Evolutionary conservation across 768 basidiomycete genomes (phyloP), one percentile per base, ranked within the genome.

Genomic region (Tylopilus cervinicoccineus): DNA sequence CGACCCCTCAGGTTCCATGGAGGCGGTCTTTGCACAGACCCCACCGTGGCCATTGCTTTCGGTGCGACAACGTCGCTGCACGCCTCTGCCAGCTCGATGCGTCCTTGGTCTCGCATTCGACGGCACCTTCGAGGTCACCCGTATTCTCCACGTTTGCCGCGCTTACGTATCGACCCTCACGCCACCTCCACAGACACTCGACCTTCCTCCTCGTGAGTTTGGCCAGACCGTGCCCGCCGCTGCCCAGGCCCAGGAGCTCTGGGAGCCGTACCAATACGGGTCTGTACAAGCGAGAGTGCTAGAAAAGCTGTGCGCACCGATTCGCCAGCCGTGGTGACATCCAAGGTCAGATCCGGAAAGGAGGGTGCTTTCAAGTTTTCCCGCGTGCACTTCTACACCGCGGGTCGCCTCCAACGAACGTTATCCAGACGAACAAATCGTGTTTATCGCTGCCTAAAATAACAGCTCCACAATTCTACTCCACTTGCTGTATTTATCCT

Each of bases 41-140:
- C n/a, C n/a, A n/a, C n/a, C n/a, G n/a, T n/a, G n/a, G n/a, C n/a
- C n/a, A n/a, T 33, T 17, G 32, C 7, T n/a, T 33, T 33, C 6
- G n/a, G 32, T 33, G n/a, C 32, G 32, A 33, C n/a, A 33, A 8
- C 4, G 32, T 33, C 32, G 11, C n/a, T n/a, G n/a, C n/a, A n/a
- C n/a, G n/a, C n/a, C n/a, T n/a, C n/a, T n/a, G n/a, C 68, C 50
- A 80, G 79, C 64, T 13, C 79, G 81, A 39, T 79, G 79, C 45
- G 74, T 72, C 33, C 81, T 84, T 69, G 76, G 86, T 56, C 73
- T 85, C 44, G 80, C 80, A 3, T 77, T 83, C 56, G 78, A 80
- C 2, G 72, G 74, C 51, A 51, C 72, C 39, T 70, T 79, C 61
- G 63, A 74, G 42, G 82, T 69, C 26, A 69, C 71, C n/a, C 14